phyloP scores from a whole-genome alignment of 768 basidiomycete genomes.

The Cyathus striatus region DNA sequence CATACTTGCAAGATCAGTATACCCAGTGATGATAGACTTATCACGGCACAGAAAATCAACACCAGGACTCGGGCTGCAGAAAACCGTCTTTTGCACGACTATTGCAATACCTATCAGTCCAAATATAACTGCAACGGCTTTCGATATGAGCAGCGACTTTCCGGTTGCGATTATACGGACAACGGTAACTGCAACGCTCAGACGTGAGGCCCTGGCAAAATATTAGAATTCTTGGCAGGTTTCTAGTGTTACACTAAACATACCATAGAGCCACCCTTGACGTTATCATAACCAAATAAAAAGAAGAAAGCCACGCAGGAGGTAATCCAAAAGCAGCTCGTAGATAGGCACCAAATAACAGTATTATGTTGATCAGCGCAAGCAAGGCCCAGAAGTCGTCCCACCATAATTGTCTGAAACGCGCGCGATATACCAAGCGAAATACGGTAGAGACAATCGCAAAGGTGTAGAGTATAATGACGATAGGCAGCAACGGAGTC shows the following conservation, averaged over 20 bases:
- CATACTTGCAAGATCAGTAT: conserved; percentile 3
- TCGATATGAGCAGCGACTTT: not conserved
- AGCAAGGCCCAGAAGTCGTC: not conserved
- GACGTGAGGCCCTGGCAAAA: conserved; percentile 4
- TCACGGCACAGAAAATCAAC: not conserved
- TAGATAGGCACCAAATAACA: not conserved
- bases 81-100: conserved; percentile 5
- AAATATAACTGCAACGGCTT: not conserved
- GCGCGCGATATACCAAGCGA: not conserved
- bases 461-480: not conserved
- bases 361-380: not conserved
- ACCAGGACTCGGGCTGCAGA: conserved; percentile 1
- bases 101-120: conserved; percentile 3
- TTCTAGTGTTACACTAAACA: not conserved
- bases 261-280: not conserved
- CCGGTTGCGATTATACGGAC: conserved; percentile 6
- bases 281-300: not conserved
- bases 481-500: too few relatives aligned
- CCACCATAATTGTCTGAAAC: not conserved
- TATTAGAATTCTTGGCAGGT: not conserved
- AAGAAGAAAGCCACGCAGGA: not conserved
- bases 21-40: too few relatives aligned
- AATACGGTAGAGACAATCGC: not conserved
- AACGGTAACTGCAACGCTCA: conserved; percentile 9
- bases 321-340: not conserved